Conservation (phyloP, 1,139 yeast species). For the Debaryomyces subglobosus region DNA sequence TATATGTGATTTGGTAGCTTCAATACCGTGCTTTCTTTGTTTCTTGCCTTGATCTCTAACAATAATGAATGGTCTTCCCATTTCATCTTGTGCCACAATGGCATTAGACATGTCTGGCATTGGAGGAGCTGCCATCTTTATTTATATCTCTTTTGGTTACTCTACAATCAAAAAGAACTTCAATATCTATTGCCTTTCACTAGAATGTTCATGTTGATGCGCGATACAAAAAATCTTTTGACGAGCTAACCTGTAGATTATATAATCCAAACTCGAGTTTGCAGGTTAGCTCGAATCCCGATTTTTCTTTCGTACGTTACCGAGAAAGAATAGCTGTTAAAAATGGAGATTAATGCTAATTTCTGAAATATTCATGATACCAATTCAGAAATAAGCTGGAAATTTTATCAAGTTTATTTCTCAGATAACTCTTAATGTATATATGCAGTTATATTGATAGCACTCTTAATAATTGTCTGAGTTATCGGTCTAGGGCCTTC, state of each 20-base stretch:
- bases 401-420: neutral
- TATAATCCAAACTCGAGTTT: neutral
- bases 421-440: neutral
- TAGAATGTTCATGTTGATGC: conserved; percentile 7
- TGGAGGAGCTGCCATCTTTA: conserved; percentile 32
- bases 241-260: conserved; percentile 4
- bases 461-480: neutral
- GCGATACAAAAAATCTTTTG: conserved; percentile 9
- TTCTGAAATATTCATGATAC: neutral
- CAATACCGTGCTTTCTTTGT: conserved; percentile 89
- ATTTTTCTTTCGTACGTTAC: neutral
- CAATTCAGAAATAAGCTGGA: neutral
- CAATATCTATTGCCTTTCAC: conserved; percentile 7
- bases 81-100: conserved; percentile 97
- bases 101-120: conserved; percentile 95
- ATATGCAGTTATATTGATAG: neutral
- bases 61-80: conserved; percentile 98
- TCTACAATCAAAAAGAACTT: neutral
- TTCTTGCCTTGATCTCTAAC: conserved; percentile 96
- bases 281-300: conserved; percentile 1
- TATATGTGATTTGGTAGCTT: conserved; percentile 93
- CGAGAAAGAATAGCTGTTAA: neutral
- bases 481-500: neutral
- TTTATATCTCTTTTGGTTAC: neutral
- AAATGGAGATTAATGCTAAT: neutral